Evolutionary conservation across 2,329 filamentous ascomycete genomes (phyloP).

Genomic region (Diaporthe helianthi): DNA sequence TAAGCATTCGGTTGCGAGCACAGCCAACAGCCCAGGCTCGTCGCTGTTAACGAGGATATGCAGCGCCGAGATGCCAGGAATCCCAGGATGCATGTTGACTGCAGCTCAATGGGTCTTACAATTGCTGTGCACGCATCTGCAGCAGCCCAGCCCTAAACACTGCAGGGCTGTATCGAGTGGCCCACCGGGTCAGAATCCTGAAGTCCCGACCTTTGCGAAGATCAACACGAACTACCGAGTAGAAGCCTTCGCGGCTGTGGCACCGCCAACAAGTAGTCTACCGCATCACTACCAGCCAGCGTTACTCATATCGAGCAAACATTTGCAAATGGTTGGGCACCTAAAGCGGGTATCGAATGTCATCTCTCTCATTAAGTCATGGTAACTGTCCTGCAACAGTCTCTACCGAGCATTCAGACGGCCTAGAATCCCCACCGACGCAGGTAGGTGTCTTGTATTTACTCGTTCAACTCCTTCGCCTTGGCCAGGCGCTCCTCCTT

Average conservation of each 20-base stretch:
- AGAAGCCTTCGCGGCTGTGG: background rate
- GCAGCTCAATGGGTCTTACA: background rate
- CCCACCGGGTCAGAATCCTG: background rate
- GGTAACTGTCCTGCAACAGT: background rate
- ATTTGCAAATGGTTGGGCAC: background rate
- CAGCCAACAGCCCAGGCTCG: background rate
- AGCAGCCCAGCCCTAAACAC: background rate
- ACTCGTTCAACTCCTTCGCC: constrained; percentile 69
- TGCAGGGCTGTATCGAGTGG: background rate
- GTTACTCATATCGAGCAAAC: background rate
- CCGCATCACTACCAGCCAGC: background rate
- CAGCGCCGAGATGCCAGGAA: too few relatives aligned
- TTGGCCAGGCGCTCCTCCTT: constrained; percentile 73
- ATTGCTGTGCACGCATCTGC: background rate
- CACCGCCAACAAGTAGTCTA: background rate
- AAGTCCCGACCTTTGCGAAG: background rate
- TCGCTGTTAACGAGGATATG: background rate
- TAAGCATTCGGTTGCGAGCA: constrained; percentile 1
- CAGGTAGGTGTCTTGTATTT: background rate
- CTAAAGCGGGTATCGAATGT: constrained; percentile 9
- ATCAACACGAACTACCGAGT: background rate
- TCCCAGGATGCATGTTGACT: background rate
- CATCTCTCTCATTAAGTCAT: constrained; percentile 10
- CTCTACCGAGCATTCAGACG: background rate
- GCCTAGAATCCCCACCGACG: background rate